Evolutionary conservation across 768 basidiomycete genomes (phyloP), one percentile per base, ranked within the genome.

Genomic region (Chiua virens): DNA sequence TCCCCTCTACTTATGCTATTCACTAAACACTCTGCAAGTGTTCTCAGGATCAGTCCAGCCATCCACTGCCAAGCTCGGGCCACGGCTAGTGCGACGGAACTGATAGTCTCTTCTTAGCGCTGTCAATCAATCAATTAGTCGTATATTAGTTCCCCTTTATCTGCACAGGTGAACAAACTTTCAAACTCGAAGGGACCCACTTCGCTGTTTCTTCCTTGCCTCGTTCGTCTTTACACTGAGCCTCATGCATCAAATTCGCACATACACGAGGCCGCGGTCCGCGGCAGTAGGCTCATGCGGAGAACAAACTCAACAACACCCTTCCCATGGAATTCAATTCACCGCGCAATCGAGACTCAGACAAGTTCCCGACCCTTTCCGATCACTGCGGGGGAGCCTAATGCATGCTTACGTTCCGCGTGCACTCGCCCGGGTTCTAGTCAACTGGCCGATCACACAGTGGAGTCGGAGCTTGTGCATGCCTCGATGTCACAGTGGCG

Each of bases 251-350:
- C 46, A 39, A 44, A 23, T 27, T 47, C 15, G 23, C n/a, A 5
- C 11, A 30, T 4, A 49, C 63, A 56, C 52, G 58, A 63, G 58
- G 60, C 63, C 58, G 63, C 58, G 58, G 55, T 0, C 54, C 52
- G 22, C 49, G 48, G 63, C 25, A 30, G 30, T 46, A 38, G 51
- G 46, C 28, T 23, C 18, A 22, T 15, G 10, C 17, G 9, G 15
- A 32, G 20, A 32, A 30, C 32, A 10, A 27, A 55, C 23, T 43
- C 44, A 25, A 47, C 28, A 39, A 41, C 15, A 9, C 28, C 15
- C 30, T 45, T 54, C 44, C 30, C 35, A 53, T 47, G 36, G 41
- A 44, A 38, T 30, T 15, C n/a, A 30, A 36, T 38, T 10, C 41
- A 45, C 8, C 42, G 25, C 25, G 28, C 35, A 30, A 44, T 45